Conservation (phyloP, 2,329 filamentous ascomycete genomes). For the Pyricularia sp. region DNA sequence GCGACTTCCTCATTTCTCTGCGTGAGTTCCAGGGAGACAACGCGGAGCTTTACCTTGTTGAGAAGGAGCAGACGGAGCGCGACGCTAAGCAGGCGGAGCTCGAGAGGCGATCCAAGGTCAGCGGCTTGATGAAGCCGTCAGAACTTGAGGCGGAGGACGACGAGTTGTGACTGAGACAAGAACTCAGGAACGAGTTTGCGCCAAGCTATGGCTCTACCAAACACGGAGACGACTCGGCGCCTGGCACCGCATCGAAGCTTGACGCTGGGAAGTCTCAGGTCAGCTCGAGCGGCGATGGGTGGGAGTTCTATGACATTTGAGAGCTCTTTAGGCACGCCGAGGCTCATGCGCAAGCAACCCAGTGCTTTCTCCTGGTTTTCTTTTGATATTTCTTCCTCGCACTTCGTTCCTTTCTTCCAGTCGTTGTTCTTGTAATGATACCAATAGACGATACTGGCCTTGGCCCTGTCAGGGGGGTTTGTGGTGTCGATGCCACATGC, state of each 20-base stretch:
- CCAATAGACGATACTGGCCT: slow-evolving; percentile 4
- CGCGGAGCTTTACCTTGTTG: slow-evolving; percentile 81
- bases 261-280: slow-evolving; percentile 1
- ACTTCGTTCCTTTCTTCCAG: neutral
- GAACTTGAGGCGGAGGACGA: slow-evolving; percentile 82
- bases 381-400: neutral
- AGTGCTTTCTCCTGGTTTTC: neutral
- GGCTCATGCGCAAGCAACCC: neutral
- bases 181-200: slow-evolving; percentile 49
- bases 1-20: slow-evolving; percentile 92
- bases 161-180: slow-evolving; percentile 71
- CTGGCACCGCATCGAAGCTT: neutral
- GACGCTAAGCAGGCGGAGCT: slow-evolving; percentile 80
- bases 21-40: slow-evolving; percentile 97
- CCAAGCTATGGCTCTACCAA: slow-evolving; percentile 18
- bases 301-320: slow-evolving; percentile 52
- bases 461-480: neutral
- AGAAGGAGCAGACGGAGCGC: slow-evolving; percentile 82
- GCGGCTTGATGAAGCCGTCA: slow-evolving; percentile 91
- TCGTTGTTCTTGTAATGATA: slow-evolving; percentile 4
- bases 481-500: neutral
- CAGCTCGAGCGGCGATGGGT: slow-evolving; percentile 34
- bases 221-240: neutral
- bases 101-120: slow-evolving; percentile 86
- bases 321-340: neutral